phyloP scores from a whole-genome alignment of 495 filamentous ascomycete genomes.

The Daldinia concentrica region DNA sequence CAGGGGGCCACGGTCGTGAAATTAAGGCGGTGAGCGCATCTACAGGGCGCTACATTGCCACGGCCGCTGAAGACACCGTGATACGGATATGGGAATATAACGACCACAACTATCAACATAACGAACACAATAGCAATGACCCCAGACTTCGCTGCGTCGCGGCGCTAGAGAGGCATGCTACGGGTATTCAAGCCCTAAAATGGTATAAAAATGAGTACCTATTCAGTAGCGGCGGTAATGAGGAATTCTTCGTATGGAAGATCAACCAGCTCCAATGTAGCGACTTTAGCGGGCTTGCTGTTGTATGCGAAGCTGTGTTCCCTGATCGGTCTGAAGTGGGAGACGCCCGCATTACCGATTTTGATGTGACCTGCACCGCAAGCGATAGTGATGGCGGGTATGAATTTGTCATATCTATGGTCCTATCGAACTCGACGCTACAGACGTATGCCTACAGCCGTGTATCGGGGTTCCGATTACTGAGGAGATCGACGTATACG shows the following conservation, averaged over 20 bases:
- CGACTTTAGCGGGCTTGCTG: slow-evolving; percentile 60
- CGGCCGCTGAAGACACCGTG: slow-evolving; percentile 88
- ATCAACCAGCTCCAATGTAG: slow-evolving; percentile 61
- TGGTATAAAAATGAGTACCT: slow-evolving; percentile 77
- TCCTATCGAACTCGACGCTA: slow-evolving; percentile 81
- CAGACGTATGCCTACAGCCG: slow-evolving; percentile 70
- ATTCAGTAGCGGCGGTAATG: slow-evolving; percentile 84
- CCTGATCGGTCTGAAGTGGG: slow-evolving; percentile 65
- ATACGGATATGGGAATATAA: slow-evolving; percentile 72
- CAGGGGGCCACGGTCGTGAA: slow-evolving; percentile 86
- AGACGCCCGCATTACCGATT: slow-evolving; percentile 82
- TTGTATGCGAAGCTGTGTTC: slow-evolving; percentile 70
- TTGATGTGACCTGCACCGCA: slow-evolving; percentile 57
- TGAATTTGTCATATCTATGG: slow-evolving; percentile 68
- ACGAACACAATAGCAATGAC: neutral
- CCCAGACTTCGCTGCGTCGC: slow-evolving; percentile 60
- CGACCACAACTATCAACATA: neutral
- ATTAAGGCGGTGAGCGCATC: slow-evolving; percentile 78
- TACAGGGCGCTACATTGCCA: slow-evolving; percentile 67
- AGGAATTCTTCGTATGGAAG: slow-evolving; percentile 90
- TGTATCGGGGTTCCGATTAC: slow-evolving; percentile 59
- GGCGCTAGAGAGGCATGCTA: slow-evolving; percentile 76
- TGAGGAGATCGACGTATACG: slow-evolving; percentile 71
- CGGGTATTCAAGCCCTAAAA: slow-evolving; percentile 82
- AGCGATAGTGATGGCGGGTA: slow-evolving; percentile 7